phyloP scores from a whole-genome alignment of 1,284 basidiomycete species.

The Xerocomus amazonicus region DNA sequence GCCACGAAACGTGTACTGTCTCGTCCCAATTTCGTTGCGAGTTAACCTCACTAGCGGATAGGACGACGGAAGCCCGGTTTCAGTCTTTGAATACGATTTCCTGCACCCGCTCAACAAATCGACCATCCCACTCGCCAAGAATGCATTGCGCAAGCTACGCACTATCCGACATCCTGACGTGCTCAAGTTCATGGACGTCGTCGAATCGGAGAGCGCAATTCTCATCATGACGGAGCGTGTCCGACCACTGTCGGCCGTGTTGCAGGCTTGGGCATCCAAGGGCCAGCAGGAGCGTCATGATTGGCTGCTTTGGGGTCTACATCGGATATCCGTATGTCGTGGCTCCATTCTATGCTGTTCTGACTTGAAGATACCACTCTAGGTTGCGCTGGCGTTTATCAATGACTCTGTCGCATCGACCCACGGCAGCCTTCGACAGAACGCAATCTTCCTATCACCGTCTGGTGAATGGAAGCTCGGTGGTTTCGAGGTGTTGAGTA shows the following conservation, averaged over 20 bases:
- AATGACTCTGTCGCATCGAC: slow-evolving; percentile 84
- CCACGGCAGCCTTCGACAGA: slow-evolving; percentile 81
- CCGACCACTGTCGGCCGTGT: slow-evolving; percentile 65
- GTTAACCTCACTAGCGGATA: slow-evolving; percentile 36
- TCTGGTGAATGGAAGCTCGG: slow-evolving; percentile 97
- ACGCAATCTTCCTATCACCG: slow-evolving; percentile 84
- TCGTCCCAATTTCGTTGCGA: slow-evolving; percentile 7
- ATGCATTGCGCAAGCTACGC: slow-evolving; percentile 87
- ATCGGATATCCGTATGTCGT: slow-evolving; percentile 72
- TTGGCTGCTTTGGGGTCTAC: slow-evolving; percentile 93
- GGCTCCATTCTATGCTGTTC: background rate
- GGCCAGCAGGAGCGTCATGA: slow-evolving; percentile 69
- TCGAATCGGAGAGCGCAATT: slow-evolving; percentile 84
- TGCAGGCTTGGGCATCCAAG: slow-evolving; percentile 65
- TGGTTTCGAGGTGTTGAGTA: slow-evolving; percentile 90
- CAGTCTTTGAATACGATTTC: slow-evolving; percentile 88
- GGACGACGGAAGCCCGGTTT: slow-evolving; percentile 85
- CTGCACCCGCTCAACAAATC: slow-evolving; percentile 56
- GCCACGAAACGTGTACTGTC: slow-evolving; percentile 77
- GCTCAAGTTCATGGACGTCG: slow-evolving; percentile 90
- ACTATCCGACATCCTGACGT: slow-evolving; percentile 94
- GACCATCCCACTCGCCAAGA: slow-evolving; percentile 78
- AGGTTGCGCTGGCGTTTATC: slow-evolving; percentile 90
- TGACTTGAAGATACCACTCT: slow-evolving; percentile 10
- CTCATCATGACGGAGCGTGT: slow-evolving; percentile 96